Evolutionary conservation across 257 asterid species (phyloP).

Genomic region (Salvia miltiorrhiza): DNA sequence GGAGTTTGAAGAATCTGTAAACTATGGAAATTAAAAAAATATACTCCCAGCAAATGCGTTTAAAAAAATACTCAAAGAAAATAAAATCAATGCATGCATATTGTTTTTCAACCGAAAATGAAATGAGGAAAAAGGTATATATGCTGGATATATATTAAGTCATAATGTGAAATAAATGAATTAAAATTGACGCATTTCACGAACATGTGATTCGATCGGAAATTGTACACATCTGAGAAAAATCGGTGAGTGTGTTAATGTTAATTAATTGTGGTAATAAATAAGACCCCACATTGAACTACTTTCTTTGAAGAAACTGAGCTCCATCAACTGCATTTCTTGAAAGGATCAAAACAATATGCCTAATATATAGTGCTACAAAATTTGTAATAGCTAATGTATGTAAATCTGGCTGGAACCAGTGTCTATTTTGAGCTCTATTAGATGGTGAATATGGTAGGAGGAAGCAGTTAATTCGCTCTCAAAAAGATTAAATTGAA

Average conservation of each 20-base stretch:
- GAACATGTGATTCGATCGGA: constrained; percentile 12
- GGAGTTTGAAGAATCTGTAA: not conserved
- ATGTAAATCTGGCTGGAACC: not conserved
- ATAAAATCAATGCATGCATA: not conserved
- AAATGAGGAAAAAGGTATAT: not conserved
- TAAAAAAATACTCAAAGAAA: not conserved
- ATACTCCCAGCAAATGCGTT: not conserved
- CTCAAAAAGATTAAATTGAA: not conserved
- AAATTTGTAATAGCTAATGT: not conserved
- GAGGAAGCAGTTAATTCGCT: too few relatives aligned
- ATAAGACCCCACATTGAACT: constrained; percentile 21
- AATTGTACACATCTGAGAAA: constrained; percentile 11
- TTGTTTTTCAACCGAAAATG: not conserved
- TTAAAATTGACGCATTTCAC: not conserved
- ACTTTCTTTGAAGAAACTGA: constrained; percentile 15
- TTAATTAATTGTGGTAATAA: constrained; percentile 15
- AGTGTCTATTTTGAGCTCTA: not conserved
- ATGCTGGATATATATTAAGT: not conserved
- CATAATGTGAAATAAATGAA: not conserved
- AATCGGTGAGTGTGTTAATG: constrained; percentile 20
- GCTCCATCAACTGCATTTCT: constrained; percentile 11
- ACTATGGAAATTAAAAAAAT: not conserved
- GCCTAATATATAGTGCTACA: constrained; percentile 7
- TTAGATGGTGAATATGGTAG: not conserved
- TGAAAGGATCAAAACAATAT: constrained; percentile 16